Conservation (phyloP, 2,329 filamentous ascomycete genomes). For the Colletotrichum melonis region DNA sequence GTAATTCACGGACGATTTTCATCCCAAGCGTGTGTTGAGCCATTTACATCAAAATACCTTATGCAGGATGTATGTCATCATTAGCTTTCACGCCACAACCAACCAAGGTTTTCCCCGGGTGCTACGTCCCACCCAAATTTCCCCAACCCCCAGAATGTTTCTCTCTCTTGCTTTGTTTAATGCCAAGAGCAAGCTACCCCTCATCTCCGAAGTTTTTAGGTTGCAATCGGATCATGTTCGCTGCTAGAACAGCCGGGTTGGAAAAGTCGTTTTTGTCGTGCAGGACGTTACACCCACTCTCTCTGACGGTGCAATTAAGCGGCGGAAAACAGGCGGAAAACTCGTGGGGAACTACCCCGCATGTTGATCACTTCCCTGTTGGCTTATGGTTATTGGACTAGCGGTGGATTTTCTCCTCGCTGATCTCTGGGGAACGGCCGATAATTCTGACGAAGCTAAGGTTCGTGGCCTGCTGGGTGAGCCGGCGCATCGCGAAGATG, state of each 20-base stretch:
- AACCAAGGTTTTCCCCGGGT: not conserved
- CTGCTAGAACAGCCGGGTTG: not conserved
- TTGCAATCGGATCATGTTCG: conserved; percentile 3
- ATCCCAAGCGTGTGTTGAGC: not conserved
- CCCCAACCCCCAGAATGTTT: not conserved
- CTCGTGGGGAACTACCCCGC: not conserved
- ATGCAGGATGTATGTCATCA: not conserved
- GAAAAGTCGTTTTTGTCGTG: conserved; percentile 3
- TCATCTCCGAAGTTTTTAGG: not conserved
- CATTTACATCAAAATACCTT: not conserved
- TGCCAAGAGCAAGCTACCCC: not conserved
- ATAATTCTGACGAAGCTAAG: conserved; percentile 27
- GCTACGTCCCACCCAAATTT: not conserved
- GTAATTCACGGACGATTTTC: not conserved
- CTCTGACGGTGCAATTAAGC: not conserved
- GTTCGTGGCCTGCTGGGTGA: not conserved
- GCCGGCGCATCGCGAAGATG: conserved; percentile 1
- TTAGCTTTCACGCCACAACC: not conserved
- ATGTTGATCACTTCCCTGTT: conserved; percentile 1
- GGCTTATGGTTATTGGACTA: not conserved
- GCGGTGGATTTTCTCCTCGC: not conserved
- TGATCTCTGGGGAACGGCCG: conserved; percentile 22
- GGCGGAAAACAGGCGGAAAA: conserved; percentile 11
- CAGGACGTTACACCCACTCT: conserved; percentile 13
- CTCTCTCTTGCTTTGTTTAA: not conserved